phyloP scores from a whole-genome alignment of 352 stramenopile genomes.

The Globisporangium paroecandrum region DNA sequence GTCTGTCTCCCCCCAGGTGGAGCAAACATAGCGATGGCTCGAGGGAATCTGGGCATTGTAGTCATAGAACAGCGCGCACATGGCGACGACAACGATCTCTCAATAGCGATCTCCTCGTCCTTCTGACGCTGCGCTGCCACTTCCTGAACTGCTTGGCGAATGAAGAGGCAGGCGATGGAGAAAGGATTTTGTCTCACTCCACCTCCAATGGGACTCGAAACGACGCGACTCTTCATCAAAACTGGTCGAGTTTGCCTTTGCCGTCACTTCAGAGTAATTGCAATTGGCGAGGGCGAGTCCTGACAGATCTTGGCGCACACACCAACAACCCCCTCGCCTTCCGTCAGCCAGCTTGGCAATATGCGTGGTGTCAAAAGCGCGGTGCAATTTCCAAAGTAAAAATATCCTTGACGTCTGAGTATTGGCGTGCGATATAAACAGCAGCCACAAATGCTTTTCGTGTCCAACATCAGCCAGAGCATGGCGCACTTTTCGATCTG shows the following conservation, averaged over 20 bases:
- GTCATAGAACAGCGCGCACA: slow-evolving; percentile 79
- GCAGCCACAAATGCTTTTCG: background rate
- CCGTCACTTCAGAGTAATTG: background rate
- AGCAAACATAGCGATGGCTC: slow-evolving; percentile 68
- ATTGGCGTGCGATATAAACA: background rate
- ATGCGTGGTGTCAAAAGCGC: background rate
- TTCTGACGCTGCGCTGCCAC: background rate
- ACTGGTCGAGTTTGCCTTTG: background rate
- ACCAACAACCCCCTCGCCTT: no score
- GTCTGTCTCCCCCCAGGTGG: slow-evolving; percentile 81
- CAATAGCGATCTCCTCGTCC: background rate
- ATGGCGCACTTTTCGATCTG: background rate
- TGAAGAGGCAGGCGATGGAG: background rate
- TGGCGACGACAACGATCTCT: background rate
- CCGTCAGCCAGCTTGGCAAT: background rate
- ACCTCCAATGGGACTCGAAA: background rate
- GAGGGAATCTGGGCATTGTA: slow-evolving; percentile 68
- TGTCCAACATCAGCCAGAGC: background rate
- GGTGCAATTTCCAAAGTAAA: background rate
- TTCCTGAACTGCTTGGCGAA: background rate
- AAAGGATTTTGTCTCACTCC: background rate
- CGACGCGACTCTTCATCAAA: slow-evolving; percentile 4
- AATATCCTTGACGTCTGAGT: slow-evolving; percentile 1
- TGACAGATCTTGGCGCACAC: no score
- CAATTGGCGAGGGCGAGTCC: no score